Percentiles rank a stretch among this genome's conserved stretches.
phyloP scores from a whole-genome alignment of 2,329 filamentous ascomycete genomes.

The Penicillium sp. region DNA sequence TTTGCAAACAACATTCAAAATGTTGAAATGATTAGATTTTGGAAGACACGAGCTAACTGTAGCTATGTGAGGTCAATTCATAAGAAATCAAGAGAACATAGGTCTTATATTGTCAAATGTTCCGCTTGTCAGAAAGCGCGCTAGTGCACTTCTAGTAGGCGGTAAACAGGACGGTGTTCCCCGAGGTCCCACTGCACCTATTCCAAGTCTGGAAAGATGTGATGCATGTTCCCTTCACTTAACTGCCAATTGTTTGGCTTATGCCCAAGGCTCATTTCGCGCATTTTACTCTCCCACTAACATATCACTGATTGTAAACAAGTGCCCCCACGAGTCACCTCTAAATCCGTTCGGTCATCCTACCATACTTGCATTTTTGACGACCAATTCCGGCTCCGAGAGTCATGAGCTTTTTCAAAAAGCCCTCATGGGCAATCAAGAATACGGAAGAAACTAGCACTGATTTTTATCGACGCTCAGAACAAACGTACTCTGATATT shows the following conservation, averaged over 20 bases:
- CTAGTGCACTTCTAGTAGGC: neutral
- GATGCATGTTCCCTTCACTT: neutral
- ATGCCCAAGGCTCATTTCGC: neutral
- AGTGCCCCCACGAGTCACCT: neutral
- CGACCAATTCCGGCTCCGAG: neutral
- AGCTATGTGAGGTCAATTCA: fast-evolving
- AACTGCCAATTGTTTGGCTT: neutral
- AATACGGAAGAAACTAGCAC: slow-evolving; percentile 35
- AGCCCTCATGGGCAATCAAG: slow-evolving; percentile 51
- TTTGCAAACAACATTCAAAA: neutral
- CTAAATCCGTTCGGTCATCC: neutral
- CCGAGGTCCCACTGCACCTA: neutral
- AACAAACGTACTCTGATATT: slow-evolving; percentile 49
- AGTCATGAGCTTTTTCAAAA: slow-evolving; percentile 54
- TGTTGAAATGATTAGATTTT: neutral
- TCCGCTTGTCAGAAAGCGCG: neutral
- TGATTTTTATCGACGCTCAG: slow-evolving; percentile 52
- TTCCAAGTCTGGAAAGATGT: neutral
- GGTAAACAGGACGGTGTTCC: neutral
- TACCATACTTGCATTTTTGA: neutral
- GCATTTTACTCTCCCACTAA: neutral
- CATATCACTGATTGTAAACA: neutral
- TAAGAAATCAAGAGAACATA: neutral
- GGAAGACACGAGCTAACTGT: fast-evolving
- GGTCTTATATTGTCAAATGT: neutral